Conservation (phyloP, 345 rosid species). For the Cardamine occulta region DNA sequence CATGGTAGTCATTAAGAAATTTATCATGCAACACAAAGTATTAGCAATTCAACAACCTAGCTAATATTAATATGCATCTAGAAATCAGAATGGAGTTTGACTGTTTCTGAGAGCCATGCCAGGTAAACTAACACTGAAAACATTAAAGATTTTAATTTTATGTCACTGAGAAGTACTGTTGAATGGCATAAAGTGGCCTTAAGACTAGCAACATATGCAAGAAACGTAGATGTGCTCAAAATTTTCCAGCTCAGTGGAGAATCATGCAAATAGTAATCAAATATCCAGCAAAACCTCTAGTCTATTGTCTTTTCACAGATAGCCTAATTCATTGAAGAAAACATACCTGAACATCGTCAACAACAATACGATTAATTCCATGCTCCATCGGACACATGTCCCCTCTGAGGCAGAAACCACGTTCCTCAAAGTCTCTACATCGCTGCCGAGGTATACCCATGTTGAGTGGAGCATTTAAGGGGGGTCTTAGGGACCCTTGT, state of each 20-base stretch:
- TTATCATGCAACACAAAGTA: conserved; percentile 16
- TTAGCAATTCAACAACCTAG: conserved; percentile 6
- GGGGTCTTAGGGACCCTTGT: conserved; percentile 74
- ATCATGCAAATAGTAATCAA: conserved; percentile 19
- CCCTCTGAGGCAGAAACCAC: conserved; percentile 97
- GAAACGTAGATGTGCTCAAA: conserved; percentile 16
- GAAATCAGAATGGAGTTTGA: background rate
- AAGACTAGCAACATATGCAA: conserved; percentile 20
- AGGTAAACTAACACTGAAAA: conserved; percentile 18
- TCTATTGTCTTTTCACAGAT: background rate
- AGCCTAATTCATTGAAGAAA: conserved; percentile 1
- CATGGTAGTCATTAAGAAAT: background rate
- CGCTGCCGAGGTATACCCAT: conserved; percentile 79
- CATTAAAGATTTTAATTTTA: background rate
- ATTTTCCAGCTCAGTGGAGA: conserved; percentile 10
- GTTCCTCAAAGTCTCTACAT: conserved; percentile 98
- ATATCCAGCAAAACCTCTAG: conserved; percentile 19
- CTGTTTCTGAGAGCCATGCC: conserved; percentile 21
- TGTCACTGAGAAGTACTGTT: background rate
- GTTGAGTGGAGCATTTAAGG: conserved; percentile 61
- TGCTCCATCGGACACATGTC: conserved; percentile 99
- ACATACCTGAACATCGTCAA: conserved; percentile 96
- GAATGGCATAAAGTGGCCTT: conserved; percentile 20
- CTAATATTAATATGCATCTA: conserved; percentile 17
- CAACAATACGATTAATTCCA: conserved; percentile 95